These are phyloP conservation scores for Pseudogymnoascus sp. DNA, from an alignment of 2,329 filamentous ascomycete genomes.

Conservation along the genomic window DNA sequence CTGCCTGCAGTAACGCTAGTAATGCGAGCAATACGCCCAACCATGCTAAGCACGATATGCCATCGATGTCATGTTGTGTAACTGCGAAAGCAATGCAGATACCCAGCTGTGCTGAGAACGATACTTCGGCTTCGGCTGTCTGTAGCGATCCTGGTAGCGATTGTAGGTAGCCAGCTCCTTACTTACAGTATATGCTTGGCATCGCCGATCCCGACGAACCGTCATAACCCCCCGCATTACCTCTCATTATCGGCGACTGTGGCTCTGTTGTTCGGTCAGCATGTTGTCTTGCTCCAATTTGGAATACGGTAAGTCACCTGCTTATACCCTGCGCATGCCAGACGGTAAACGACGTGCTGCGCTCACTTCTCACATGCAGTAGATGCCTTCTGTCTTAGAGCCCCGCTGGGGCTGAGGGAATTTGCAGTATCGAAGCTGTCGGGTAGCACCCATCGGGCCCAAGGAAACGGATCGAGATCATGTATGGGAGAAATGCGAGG, in stretches of 20 bases:
- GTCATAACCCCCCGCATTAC: neutral
- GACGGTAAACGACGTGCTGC: neutral
- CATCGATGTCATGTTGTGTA: neutral
- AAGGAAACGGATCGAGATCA: neutral
- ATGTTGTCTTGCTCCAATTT: neutral
- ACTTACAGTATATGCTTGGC: neutral
- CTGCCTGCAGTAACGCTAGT: neutral
- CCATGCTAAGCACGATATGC: neutral
- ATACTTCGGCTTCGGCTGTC: neutral
- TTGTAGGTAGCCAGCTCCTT: conserved; percentile 1
- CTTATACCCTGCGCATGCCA: neutral
- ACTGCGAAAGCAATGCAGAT: neutral
- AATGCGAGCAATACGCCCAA: neutral
- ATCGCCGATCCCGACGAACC: neutral
- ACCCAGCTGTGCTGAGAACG: neutral
- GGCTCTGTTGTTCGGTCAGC: neutral
- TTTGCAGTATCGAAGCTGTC: neutral
- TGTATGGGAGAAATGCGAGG: neutral
- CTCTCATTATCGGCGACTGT: too few species aligned
- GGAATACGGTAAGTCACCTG: neutral
- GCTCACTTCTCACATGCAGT: neutral
- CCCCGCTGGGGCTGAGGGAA: neutral
- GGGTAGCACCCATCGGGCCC: neutral
- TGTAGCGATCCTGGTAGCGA: neutral
- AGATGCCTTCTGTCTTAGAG: neutral